Evolutionary conservation across 2,329 filamentous ascomycete species (phyloP), one percentile per base, ranked within the genome.

Genomic region (Diaporthe citri): DNA sequence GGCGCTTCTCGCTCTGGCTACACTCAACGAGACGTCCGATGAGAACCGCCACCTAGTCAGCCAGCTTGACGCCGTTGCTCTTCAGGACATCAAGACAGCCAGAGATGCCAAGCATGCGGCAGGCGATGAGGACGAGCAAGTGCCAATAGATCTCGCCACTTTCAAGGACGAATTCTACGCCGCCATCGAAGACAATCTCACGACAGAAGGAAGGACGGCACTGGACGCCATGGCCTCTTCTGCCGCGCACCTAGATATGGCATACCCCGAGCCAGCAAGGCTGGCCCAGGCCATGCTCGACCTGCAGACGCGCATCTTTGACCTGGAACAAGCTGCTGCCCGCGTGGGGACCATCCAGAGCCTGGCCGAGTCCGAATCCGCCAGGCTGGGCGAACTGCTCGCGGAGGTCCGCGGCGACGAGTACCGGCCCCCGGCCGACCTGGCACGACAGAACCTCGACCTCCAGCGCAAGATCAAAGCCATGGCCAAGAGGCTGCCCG

Each of bases 1-100:
- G 77, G 91, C 89, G 1, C 88, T 98, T 5, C 88, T 97, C 12
- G 90, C 93, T 36, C 88, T 98, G 10, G 94, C 94, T 28, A 87
- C 92, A 15, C 87, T 92, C 56, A 97, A 97, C 81, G 95, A 98
- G 81, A 85, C 90, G 17, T 94, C 93, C 8, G 93, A 96, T 77
- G 94, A 96, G 79, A 92, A 94, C 78, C 87, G 88, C 22, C 85
- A 86, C 3, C 83, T 93, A 1, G 80, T 94, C 13, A 86, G 89
- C 39, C 85, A 86, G 28, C 85, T 93, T 22, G 92, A 95, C 78
- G 86, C 88, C 48, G 86, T 88, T 41, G 90, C 92, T 2, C 83
- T 95, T 6, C 83, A 86, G 20, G 88, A 91, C 74, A 80, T 93
- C 13, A 81, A 77, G 67, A 76, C 75, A n/a, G 75, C 64, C 57